Evolutionary conservation across 176 grass and related monocot genomes (phyloP), one percentile per base, ranked within the genome.

Genomic region (Areca catechu): DNA sequence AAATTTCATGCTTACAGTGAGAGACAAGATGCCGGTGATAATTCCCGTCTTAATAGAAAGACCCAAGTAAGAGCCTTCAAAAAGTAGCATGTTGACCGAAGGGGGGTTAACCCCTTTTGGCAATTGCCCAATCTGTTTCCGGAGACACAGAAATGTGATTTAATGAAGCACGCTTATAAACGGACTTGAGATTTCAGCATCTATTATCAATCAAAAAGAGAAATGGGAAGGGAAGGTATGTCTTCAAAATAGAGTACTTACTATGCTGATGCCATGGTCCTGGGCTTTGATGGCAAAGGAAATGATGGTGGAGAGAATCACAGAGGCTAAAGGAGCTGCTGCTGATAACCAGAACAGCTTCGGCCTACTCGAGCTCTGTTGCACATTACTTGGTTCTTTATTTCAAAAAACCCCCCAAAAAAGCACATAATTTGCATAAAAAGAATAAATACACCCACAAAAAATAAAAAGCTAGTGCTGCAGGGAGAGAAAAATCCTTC

Each of bases 291-390:
- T 78, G 25, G 80, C 21, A 57, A 83, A 93, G 19, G 84, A 93
- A 29, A 93, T 71, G 65, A 89, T 7, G 53, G 94, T 98, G 62
- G 94, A 98, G 63, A 80, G 58, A 51, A 98, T 89, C 58, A 98
- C 94, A 16, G 72, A 98, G 15, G 76, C 49, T 29, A 98, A 73
- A 57, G 94, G 94, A 55, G 94, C 88, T 54, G 76, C 88, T 65
- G 94, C 88, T 60, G 94, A 86, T 4, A 98, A 67, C 94, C 84
- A 98, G 77, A 93, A 98, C 10, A 93, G 87, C 56, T 88, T 86
- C 17, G 94, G 94, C 52, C 81, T 89, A 54, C 73, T 85, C 1
- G 61, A 55, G 55, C 94, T 89, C 94, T 98, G 81, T 10, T 43
- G 67, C 16, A 55, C 17, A 14, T 5, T 43, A 22, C 4, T 72